Evolutionary conservation across 192 early-diverging fungal genomes (phyloP), one percentile per base, ranked within the genome.

Genomic region (Mortierella antarctica): DNA sequence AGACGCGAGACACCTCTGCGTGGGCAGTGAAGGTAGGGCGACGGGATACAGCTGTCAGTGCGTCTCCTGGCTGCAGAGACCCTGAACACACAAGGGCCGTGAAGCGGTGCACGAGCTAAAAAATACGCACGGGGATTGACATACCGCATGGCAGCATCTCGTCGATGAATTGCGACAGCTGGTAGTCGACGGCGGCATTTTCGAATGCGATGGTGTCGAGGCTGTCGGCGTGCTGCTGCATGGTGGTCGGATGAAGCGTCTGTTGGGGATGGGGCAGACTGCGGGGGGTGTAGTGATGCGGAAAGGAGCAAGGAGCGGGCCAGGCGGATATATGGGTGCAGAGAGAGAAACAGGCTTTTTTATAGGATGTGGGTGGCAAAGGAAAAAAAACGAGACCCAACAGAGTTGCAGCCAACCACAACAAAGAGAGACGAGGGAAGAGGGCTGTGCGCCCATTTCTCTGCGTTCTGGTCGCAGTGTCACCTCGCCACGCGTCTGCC

Each of bases 1-100:
- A 83, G 3, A 97, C 95, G 45, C 91, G 83, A 12, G 93, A 95
- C 17, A 95, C 86, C 72, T 92, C 93, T 91, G 65, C 5, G 18
- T 40, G 50, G n/a, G 40, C 7, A 23, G 11, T 6, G 44, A 47
- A 57, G 18, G 12, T 20, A 49, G 55, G 8, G 10, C 5, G 5
- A 45, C 2, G 52, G n/a, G 20, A 18, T 21, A 45, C 18, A 57
- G 11, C 51, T 50, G 44, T 65, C 53, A 51, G 39, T 54, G 4
- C 54, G 41, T 50, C 46, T 54, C 0, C 55, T 31, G 15, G 55
- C 18, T 39, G n/a, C 23, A 57, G 55, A 57, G 55, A 12, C 41
- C 40, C 67, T 57, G 31, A 31, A 3, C 3, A 55, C 23, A 18
- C n/a, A 20, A 8, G 54, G 2, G 8, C 54, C 17, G 1, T 8